phyloP scores from a whole-genome alignment of 1,284 basidiomycete species.

The Phylloporus sp. region DNA sequence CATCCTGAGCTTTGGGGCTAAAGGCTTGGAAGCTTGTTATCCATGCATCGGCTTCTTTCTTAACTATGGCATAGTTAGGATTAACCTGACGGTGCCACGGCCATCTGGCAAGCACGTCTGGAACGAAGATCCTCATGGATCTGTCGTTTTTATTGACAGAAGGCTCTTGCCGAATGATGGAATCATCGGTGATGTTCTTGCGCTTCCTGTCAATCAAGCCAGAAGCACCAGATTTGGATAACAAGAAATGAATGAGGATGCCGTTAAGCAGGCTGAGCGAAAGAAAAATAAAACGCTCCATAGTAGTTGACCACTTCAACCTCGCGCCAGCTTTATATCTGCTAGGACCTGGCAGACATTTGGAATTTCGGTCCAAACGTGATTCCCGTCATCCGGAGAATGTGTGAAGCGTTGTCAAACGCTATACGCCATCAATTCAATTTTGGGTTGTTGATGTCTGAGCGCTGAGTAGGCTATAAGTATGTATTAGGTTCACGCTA shows the following conservation, averaged over 20 bases:
- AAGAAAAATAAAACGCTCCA: neutral
- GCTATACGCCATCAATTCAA: neutral
- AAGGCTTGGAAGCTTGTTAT: conserved; percentile 20
- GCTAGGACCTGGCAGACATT: neutral
- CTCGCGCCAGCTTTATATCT: neutral
- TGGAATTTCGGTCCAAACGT: neutral
- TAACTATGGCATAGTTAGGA: neutral
- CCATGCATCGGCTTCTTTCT: conserved; percentile 17
- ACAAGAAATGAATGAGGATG: neutral
- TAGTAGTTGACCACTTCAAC: neutral
- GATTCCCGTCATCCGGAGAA: neutral
- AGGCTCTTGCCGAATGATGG: neutral
- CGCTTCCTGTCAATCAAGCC: neutral
- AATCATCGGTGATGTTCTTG: neutral
- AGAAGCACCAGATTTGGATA: neutral
- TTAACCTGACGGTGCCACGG: conserved; percentile 19
- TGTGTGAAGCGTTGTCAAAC: neutral
- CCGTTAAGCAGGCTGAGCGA: neutral
- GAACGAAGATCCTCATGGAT: conserved; percentile 16
- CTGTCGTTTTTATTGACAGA: neutral
- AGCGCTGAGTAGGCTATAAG: too few relatives aligned
- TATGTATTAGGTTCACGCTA: too few relatives aligned
- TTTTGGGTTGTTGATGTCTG: too few relatives aligned
- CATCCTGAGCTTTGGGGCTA: conserved; percentile 18
- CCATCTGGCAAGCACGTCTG: conserved; percentile 23